Base-by-base conservation (phyloP, 2,329 filamentous ascomycete species). In the Akanthomyces dipterigenus region DNA sequence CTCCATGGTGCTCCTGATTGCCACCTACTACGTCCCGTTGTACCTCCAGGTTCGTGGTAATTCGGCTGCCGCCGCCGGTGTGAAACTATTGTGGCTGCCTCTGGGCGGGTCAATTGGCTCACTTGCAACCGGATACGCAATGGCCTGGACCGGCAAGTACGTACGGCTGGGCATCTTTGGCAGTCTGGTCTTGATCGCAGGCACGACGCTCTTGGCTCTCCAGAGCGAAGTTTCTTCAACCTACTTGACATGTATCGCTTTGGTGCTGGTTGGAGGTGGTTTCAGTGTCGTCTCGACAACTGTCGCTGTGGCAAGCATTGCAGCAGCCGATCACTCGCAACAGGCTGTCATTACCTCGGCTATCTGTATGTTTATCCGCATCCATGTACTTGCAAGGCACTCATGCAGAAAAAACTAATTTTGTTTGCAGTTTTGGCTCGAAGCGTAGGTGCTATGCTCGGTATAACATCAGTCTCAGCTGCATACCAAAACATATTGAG, bases 301-400 rank as follows among this genome's bases (percentile, higher is more conserved):
- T 11, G 95, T 90, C 0, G 78, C 96, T 18, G 81, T 96, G 5
- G 89, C 90, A 0, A 87, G 93, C 65, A 91, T 96, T 56, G 85
- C 89, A 0, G 86, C 91, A 0, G 90, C 96, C 6, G 88, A 90
- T 40, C 91, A 96, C 72, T 81, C 88, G 12, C 85, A 93, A 65
- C 92, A 96, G 72, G 91, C 92, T 3, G 89, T 96, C 55, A 86
- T 96, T 67, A 96, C 92, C 0, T 91, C 89, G 1, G 89, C 90
- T 0, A 92, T 88, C 0, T 96, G 76, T 78, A 69, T 67, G 76
- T 71, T 11, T 26, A 24, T 11, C 26, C n/a, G 7, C 3, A 18
- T 28, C 8, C 18, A 7, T 48, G 4, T 22, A n/a, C 6, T 20
- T 34, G 5, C 6, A 50, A 11, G 7, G 5, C 16, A 20, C n/a